Evolutionary conservation across 2,329 filamentous ascomycete species (phyloP).

Genomic region (Cladobotryum mycophilum): DNA sequence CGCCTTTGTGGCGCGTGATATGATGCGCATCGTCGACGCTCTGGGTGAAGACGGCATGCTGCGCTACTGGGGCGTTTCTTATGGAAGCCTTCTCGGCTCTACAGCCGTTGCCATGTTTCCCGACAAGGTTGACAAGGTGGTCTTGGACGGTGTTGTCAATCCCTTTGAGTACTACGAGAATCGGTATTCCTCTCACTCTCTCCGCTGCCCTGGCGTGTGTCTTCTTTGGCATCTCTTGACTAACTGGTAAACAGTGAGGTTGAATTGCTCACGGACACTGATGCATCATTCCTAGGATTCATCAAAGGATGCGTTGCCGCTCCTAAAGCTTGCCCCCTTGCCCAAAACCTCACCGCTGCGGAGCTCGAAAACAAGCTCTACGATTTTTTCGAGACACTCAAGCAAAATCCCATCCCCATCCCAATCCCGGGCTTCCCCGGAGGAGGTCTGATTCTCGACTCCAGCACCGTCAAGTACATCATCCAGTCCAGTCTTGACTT

Average conservation of each 20-base stretch:
- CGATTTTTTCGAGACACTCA: conserved; percentile 22
- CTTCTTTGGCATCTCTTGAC: not conserved
- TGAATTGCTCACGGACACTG: conserved; percentile 19
- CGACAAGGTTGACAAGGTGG: conserved; percentile 4
- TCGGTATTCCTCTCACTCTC: not conserved
- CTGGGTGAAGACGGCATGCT: conserved; percentile 32
- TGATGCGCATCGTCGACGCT: conserved; percentile 38
- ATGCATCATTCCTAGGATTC: conserved; percentile 22
- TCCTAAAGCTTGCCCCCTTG: conserved; percentile 22
- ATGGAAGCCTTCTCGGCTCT: conserved; percentile 6
- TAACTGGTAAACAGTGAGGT: conserved; percentile 11
- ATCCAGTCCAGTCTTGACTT: conserved; percentile 17
- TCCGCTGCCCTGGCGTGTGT: not conserved
- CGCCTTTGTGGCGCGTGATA: conserved; percentile 37
- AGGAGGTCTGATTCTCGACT: conserved; percentile 19
- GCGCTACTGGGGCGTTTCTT: conserved; percentile 13
- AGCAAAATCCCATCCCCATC: conserved; percentile 21
- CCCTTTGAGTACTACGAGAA: conserved; percentile 23
- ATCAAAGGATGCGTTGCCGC: conserved; percentile 20
- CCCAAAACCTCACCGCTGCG: conserved; percentile 22
- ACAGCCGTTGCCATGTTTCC: conserved; percentile 10
- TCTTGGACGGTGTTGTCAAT: conserved; percentile 17
- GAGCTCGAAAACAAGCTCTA: conserved; percentile 31
- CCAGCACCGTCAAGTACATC: conserved; percentile 16
- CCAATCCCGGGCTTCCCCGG: not conserved